These are phyloP conservation scores for Strigomonas culicis DNA, from an alignment of 208 protist genomes.

Conservation along the genomic window DNA sequence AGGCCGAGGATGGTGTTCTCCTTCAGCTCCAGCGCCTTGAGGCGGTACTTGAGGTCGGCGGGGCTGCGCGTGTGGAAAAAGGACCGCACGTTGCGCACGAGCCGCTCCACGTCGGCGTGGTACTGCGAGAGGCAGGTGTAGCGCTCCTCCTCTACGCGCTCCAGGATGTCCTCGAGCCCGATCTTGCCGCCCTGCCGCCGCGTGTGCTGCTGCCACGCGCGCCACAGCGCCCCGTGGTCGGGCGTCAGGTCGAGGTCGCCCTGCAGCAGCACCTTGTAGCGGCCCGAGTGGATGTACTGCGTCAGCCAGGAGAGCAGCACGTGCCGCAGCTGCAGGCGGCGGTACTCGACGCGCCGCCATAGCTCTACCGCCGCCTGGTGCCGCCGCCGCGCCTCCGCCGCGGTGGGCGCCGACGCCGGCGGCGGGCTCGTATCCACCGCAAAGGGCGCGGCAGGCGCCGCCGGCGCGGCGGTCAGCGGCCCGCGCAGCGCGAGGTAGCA, in stretches of 20 bases:
- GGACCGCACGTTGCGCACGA: slow-evolving; percentile 71
- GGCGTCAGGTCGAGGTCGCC: slow-evolving; percentile 65
- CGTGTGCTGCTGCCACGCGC: slow-evolving; percentile 64
- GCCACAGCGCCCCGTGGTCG: slow-evolving; percentile 31
- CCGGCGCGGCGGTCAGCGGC: no score
- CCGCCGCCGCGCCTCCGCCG: not conserved
- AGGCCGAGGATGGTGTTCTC: slow-evolving; percentile 72
- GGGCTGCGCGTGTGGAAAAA: slow-evolving; percentile 71
- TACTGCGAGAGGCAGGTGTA: slow-evolving; percentile 87
- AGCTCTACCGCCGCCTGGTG: slow-evolving; percentile 22
- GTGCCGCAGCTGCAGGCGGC: slow-evolving; percentile 77
- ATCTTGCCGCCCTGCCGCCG: slow-evolving; percentile 25
- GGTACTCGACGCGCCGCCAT: slow-evolving; percentile 77
- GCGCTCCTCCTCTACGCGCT: slow-evolving; percentile 67
- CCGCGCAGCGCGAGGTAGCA: slow-evolving; percentile 41
- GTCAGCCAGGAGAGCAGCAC: slow-evolving; percentile 70
- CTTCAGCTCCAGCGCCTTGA: slow-evolving; percentile 73
- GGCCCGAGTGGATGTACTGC: slow-evolving; percentile 59
- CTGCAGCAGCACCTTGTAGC: slow-evolving; percentile 58
- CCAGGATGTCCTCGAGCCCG: slow-evolving; percentile 64
- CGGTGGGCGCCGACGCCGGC: not conserved
- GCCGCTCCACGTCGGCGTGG: slow-evolving; percentile 75
- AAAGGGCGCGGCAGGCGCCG: no score
- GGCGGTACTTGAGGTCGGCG: slow-evolving; percentile 56
- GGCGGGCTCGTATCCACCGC: not conserved